Base-by-base conservation (phyloP, 1,284 basidiomycete species). In the Inonotus obliquus region DNA sequence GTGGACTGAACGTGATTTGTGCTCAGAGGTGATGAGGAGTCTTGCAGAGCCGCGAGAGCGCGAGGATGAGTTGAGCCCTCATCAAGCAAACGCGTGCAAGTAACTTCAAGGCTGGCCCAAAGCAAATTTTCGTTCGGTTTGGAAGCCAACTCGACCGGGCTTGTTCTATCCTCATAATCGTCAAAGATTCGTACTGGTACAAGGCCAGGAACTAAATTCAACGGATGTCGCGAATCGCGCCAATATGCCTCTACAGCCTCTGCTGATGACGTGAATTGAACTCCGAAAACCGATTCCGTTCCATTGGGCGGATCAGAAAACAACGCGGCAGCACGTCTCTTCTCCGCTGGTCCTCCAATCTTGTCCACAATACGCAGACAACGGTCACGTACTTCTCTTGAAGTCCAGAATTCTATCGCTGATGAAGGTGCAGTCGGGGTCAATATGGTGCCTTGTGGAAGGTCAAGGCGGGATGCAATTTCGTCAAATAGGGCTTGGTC, bases 351-450 rank as follows among this genome's bases (percentile, higher is more conserved):
- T 0, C 89, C 89, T 1, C 88, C 89, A 38, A 91, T 89, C 69
- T 87, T 91, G 13, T 77, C 76, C 4, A 91, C 84, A 57, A 92
- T 92, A 29, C 82, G 77, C 14, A 86, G 71, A 67, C 83, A 89
- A 4, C 89, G 81, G 58, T 82, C 81, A 39, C 84, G 80, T 1
- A 90, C 90, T 69, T 92, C 89, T 2, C 72, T 71, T 0, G 91
- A 93, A 1, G 90, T 87, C 89, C 90, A 94, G 64, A 94, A 92
- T 62, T 84, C 79, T 4, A 53, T 21, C 21, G 10, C 63, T 56
- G 23, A 70, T 54, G 13, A 66, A n/a, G 23, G 3, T 27, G 13
- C 25, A n/a, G 41, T 2, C 7, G 17, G n/a, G 1, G 17, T 6
- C 19, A n/a, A n/a, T 17, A 17, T 44, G 17, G 17, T n/a, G n/a